Evolutionary conservation across 805 yeast species (phyloP), one percentile per base, ranked within the genome.

Genomic region (Yamadazyma sp.): DNA sequence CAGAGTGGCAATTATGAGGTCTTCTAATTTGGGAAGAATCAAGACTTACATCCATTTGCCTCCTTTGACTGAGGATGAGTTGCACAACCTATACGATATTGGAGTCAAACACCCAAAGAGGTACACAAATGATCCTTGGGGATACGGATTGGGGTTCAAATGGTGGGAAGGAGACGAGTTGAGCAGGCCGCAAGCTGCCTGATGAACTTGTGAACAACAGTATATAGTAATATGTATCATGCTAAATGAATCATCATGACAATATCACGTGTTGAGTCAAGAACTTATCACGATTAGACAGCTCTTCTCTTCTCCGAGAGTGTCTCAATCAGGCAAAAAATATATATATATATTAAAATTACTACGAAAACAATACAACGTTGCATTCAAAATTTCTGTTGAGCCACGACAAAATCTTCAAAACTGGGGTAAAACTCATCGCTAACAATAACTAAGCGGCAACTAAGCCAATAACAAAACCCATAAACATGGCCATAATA

Each of bases 21-120:
- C 95, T 0, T 69, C 79, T 11, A 85, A 83, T 35, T 66, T 75
- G n/a, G 72, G 71, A 16, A 77, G 95, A 55, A 74, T 86, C 35
- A 64, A 58, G 42, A 48, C 51, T 9, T 68, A 62, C n/a, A 53
- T 58, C 13, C 42, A 53, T 28, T 48, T 57, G 23, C 70, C 75
- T 4, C 52, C 55, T 2, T 48, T 73, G 27, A 52, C 69, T 2
- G 40, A 54, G 18, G 64, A 60, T 7, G 78, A 73, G 8, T 44
- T 72, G 21, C 41, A 39, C 0, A 36, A 39, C 3, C 50, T 73
- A 35, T 61, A 63, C 38, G 34, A 52, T 25, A 36, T 59, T 23
- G 70, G 70, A 9, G 59, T 25, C 2, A 41, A 50, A 4, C 40
- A 58, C 4, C 71, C 70, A 11, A 50, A 37, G 15, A 52, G 71